Evolutionary conservation across 129 eudicot genomes (phyloP), one percentile per base, ranked within the genome.

Genomic region (Chrysanthemum makinoi): DNA sequence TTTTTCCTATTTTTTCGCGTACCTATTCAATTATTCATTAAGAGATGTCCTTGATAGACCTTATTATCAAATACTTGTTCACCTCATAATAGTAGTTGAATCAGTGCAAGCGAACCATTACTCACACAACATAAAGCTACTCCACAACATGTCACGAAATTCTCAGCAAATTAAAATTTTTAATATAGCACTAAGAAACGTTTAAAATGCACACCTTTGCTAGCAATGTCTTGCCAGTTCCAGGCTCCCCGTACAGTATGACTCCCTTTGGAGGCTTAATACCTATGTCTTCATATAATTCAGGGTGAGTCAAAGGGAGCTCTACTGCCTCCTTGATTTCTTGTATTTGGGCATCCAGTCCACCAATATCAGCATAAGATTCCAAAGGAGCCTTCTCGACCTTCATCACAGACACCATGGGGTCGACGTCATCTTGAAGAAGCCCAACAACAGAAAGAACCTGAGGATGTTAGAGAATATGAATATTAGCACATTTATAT

Each of bases 341-440:
- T 85, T 93, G 96, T 73, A 93, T 93, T 70, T 93, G 98, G 28
- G 96, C 95, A 80, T 93, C 98, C 14, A 93, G 77, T 18, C 98
- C 98, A 72, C 98, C 98, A 56, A 93, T 93, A 76, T 93, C 98
- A 78, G 98, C 98, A 77, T 93, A 93, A 11, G 98, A 93, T 66
- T 89, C 98, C 80, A 89, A 70, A 35, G 98, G 98, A 77, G 96
- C 98, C 75, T 93, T 93, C 80, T 93, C 98, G 77, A 93, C 98
- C 66, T 93, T 93, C 98, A 93, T 93, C 17, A 93, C 98, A 67
- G 98, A 93, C 15, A 93, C 98, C 98, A 93, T 93, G 14, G 98
- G 98, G 62, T 93, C 98, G 17, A 93, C 98, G 13, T 93, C 98
- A 33, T 93, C 96, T 85, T 93, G 98, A 64, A 93, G 96, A 65